Evolutionary conservation across 495 filamentous ascomycete genomes (phyloP), one percentile per base, ranked within the genome.

Genomic region (Venustampulla echinocandica): DNA sequence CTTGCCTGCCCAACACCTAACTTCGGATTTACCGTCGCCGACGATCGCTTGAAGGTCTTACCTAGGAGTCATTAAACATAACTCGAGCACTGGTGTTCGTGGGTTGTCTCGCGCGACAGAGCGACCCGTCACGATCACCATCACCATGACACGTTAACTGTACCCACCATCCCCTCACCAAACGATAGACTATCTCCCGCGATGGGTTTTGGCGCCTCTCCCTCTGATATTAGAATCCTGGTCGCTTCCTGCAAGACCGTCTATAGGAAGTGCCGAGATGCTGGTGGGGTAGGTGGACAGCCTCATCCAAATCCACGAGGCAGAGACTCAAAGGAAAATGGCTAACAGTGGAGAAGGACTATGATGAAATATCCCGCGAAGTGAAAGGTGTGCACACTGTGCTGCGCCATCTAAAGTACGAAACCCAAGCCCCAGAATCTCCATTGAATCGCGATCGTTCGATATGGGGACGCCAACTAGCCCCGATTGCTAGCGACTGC

Each of bases 371-470:
- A 10, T 58, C 46, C 17, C 47, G 42, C 14, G 60, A 63, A 25
- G 61, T 77, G 37, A 64, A 63, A 50, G 57, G 55, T 48, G 56
- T 80, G 15, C 63, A 73, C 41, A 67, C 60, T 2, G 69, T 65
- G 4, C 60, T 79, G 9, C 64, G 67, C 25, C 65, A 75, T 40
- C 62, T 80, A 3, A 66, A 66, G 34, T 61, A 63, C 42, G 73
- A 77, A 53, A 60, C 62, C 43, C 63, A 68, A 46, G 70, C 73
- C 39, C 59, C 66, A 10, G 71, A 69, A 35, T 75, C 71, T 19
- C 63, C 65, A 19, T 61, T 77, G 10, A 70, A 65, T 50, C 47
- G 39, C 34, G 59, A 65, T 42, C 40, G 46, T 4, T 48, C 51
- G 5, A 60, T 66, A 38, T 76, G 70, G 46, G 46, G 57, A 13